Evolutionary conservation across 352 stramenopile species (phyloP).

Genomic region (Phytopythium ostracodes): DNA sequence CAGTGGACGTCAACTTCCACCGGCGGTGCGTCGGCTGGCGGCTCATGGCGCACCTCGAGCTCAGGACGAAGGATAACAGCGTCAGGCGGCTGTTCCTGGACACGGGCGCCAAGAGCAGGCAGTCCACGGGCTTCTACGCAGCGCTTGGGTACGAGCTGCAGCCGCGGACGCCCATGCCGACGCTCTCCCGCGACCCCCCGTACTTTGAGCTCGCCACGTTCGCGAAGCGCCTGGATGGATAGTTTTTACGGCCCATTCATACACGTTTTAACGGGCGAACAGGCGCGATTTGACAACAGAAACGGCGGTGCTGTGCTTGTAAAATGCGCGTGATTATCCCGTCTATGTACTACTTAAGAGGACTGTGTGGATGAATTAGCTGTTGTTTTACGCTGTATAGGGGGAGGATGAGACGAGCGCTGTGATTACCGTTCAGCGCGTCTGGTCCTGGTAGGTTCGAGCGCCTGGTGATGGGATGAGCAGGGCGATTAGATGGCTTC

Average conservation of each 20-base stretch:
- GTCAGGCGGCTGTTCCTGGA: constrained; percentile 4
- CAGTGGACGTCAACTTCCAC: constrained; percentile 10
- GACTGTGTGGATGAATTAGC: no score
- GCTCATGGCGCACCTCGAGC: constrained; percentile 11
- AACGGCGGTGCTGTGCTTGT: no score
- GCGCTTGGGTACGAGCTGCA: constrained; percentile 10
- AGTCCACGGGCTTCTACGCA: constrained; percentile 11
- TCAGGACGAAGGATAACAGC: constrained; percentile 3
- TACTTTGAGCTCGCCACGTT: constrained; percentile 19
- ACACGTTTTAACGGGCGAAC: neutral
- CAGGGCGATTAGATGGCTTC: no score
- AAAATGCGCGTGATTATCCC: no score
- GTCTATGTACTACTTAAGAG: no score
- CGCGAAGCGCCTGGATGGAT: constrained; percentile 14
- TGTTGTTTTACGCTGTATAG: no score
- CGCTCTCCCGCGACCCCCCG: constrained; percentile 10
- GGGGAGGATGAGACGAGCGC: no score
- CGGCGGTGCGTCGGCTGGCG: constrained; percentile 7
- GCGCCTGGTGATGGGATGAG: no score
- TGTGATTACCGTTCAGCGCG: no score
- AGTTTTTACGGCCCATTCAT: neutral
- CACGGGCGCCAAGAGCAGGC: constrained; percentile 10
- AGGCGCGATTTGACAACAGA: neutral
- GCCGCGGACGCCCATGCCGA: neutral
- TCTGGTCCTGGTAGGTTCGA: no score